Evolutionary conservation across 2,329 filamentous ascomycete genomes (phyloP), one percentile per base, ranked within the genome.

Genomic region (Zarea fungicola): DNA sequence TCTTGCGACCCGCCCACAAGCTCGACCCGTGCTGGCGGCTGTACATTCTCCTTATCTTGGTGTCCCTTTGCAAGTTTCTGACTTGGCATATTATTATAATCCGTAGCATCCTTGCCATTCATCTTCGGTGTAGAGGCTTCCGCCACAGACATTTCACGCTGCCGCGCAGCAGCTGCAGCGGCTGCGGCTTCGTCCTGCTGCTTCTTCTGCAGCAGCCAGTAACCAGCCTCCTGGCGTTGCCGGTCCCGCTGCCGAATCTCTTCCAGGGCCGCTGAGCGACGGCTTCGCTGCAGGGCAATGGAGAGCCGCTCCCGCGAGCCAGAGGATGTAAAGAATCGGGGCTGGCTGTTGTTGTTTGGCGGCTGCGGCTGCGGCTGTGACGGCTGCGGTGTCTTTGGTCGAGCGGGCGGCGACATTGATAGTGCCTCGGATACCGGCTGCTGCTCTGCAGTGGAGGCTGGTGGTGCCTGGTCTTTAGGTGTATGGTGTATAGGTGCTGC

Each of bases 321-420:
- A 0, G 66, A 69, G 3, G 65, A 57, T 2, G 66, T 69, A 49
- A 70, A 69, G 56, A 69, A 70, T 11, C 64, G 48, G n/a, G 42
- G 26, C n/a, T n/a, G n/a, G n/a, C 22, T 42, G 44, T 16, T 40
- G 45, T 4, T 35, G 23, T 5, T 32, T n/a, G 19, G 16, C 6
- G 16, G 18, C 6, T 34, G 23, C 14, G 18, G 18, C 31, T 25
- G 22, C 4, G 47, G 39, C 5, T 22, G 13, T 14, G 25, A 9
- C 13, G 29, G 32, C 4, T 23, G 8, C 9, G 39, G 39, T 6
- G 37, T n/a, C 16, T 42, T 16, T 14, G 29, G 22, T n/a, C n/a
- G n/a, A n/a, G n/a, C n/a, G n/a, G n/a, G n/a, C n/a, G n/a, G n/a
- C n/a, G n/a, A n/a, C n/a, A n/a, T n/a, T n/a, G n/a, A n/a, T n/a